Conservation (phyloP, 140 eudicot genomes). For the Senecio squalidus region DNA sequence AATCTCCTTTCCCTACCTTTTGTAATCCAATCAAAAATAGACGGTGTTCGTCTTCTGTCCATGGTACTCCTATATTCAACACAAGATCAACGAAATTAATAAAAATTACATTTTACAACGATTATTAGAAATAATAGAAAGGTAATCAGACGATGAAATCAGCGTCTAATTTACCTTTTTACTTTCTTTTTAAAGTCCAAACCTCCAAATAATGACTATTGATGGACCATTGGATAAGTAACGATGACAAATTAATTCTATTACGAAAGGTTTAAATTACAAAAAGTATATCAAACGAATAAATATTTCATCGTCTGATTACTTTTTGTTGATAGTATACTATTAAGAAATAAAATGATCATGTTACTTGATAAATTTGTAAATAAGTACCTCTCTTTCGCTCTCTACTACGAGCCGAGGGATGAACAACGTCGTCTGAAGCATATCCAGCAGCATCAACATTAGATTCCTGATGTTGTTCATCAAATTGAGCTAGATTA, state of each 20-base stretch:
- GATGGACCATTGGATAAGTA: too few relatives aligned
- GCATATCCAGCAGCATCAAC: slow-evolving; percentile 56
- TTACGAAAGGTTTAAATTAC: too few relatives aligned
- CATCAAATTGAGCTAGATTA: slow-evolving; percentile 54
- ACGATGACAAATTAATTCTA: too few relatives aligned
- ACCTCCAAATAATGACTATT: too few relatives aligned
- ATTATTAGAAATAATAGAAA: neutral
- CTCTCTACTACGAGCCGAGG: slow-evolving; percentile 68
- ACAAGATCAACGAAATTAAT: neutral
- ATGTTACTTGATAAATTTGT: neutral
- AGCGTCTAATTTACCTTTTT: too few relatives aligned
- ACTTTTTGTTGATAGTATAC: too few relatives aligned
- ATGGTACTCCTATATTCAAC: slow-evolving; percentile 42
- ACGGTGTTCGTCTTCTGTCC: slow-evolving; percentile 73
- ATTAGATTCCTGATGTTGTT: slow-evolving; percentile 38
- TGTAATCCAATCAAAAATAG: slow-evolving; percentile 52
- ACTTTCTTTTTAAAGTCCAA: too few relatives aligned
- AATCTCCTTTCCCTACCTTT: slow-evolving; percentile 68
- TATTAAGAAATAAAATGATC: too few relatives aligned
- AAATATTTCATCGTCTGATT: too few relatives aligned
- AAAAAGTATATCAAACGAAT: too few relatives aligned
- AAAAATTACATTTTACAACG: neutral
- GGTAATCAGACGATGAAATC: neutral
- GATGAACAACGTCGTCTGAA: slow-evolving; percentile 72
- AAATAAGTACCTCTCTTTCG: slow-evolving; percentile 57